These are phyloP conservation scores for Scedosporium boydii DNA, from an alignment of 2,329 filamentous ascomycete species.

Conservation along the genomic window DNA sequence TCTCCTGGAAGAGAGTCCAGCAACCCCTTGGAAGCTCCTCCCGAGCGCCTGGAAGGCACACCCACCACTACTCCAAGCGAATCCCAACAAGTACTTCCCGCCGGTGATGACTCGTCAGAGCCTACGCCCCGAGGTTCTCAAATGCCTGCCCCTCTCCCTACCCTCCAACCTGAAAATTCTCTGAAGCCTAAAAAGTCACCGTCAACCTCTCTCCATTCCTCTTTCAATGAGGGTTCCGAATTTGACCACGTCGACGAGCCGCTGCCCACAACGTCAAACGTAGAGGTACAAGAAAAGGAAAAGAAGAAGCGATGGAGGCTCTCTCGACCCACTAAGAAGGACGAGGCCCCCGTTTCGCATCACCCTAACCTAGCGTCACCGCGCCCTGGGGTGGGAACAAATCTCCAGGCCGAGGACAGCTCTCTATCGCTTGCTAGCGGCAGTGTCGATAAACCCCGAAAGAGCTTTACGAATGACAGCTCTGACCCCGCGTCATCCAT, in stretches of 20 bases:
- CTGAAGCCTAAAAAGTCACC: constrained; percentile 53
- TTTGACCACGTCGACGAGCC: constrained; percentile 61
- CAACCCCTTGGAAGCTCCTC: constrained; percentile 34
- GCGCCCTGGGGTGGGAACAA: constrained; percentile 44
- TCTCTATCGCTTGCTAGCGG: constrained; percentile 60
- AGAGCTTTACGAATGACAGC: constrained; percentile 42
- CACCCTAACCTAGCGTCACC: constrained; percentile 32
- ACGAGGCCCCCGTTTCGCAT: constrained; percentile 32
- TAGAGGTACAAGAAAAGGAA: constrained; percentile 49
- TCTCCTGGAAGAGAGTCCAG: constrained; percentile 36
- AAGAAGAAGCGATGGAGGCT: constrained; percentile 66
- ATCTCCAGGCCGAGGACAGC: constrained; percentile 55
- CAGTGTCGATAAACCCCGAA: constrained; percentile 30
- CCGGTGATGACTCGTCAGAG: constrained; percentile 29
- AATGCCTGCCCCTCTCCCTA: constrained; percentile 24
- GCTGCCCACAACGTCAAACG: constrained; percentile 14
- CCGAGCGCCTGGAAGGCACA: background rate
- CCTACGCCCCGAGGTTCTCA: constrained; percentile 38
- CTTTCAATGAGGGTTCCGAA: constrained; percentile 74
- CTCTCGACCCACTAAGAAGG: constrained; percentile 53
- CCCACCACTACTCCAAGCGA: constrained; percentile 7
- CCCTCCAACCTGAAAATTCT: constrained; percentile 27
- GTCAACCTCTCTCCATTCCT: constrained; percentile 66
- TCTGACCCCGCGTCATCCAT: constrained; percentile 32
- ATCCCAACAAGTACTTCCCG: constrained; percentile 8